Base-by-base conservation (phyloP, 1,139 yeast species). In the Magnusiomyces ingens region DNA sequence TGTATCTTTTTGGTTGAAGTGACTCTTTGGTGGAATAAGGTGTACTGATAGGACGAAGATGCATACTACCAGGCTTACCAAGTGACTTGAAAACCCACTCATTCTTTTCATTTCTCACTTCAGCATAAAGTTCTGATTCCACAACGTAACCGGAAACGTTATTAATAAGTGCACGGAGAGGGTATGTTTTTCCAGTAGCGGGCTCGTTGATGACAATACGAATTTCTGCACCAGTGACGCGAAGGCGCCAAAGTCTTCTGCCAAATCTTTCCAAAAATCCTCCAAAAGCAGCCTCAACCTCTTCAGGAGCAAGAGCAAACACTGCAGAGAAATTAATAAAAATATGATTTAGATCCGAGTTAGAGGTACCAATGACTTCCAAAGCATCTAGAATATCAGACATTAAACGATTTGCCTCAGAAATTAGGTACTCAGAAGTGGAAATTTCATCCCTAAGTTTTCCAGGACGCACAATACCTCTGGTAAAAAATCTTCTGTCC, bases 21-120 rank as follows among this genome's bases (percentile, higher is more conserved):
- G 95, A 91, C 74, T 93, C 99, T 77, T 93, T 93, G 44, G 95
- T 96, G 55, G 98, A 95, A 69, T 93, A 94, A 53, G 98, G 96
- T 52, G 97, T 87, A 49, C 93, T 86, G 65, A 93, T 90, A 52
- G 96, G 85, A 73, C 98, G 84, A 75, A 93, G 78, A 69, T 93
- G 99, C 99, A 93, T 93, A 32, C 94, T 81, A 38, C 99, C 99
- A 53, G 97, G 95, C 61, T 82, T 79, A 40, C 64, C 64, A 68
- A 93, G 79, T 4, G 96, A 88, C 74, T 89, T 90, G 82, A 91
- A 93, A 32, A 93, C 88, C 97, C 97, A 90, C 66, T 90, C 96
- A 60, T 95, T 95, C 67, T 85, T 84, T 54, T 87, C 77, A 68
- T 90, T 91, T 77, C 86, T 89, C 58, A 90, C 87, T 73, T 93